A percentile compares a stretch with the other conserved stretches of the same genome.
These are phyloP conservation scores for Penicillium thymicola DNA, from an alignment of 2,329 filamentous ascomycete species.

Conservation along the genomic window DNA sequence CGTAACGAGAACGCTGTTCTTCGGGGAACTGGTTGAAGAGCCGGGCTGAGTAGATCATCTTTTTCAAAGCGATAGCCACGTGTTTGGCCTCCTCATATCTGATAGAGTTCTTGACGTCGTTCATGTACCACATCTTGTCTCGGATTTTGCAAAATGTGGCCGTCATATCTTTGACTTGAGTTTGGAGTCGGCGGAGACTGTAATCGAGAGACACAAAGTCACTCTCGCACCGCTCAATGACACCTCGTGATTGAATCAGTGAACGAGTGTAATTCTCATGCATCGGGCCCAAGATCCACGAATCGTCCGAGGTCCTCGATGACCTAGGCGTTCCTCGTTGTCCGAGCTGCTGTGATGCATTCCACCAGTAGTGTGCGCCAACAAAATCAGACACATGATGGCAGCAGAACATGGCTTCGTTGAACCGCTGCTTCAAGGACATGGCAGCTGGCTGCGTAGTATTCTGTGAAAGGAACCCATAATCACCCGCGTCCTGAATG, in stretches of 20 bases:
- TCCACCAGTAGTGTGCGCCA: constrained; percentile 80
- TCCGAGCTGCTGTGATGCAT: constrained; percentile 71
- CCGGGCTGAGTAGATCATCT: constrained; percentile 65
- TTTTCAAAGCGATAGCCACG: constrained; percentile 81
- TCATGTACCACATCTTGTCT: constrained; percentile 99
- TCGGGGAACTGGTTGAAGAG: constrained; percentile 25
- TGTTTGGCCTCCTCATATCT: constrained; percentile 84
- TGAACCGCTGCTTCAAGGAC: constrained; percentile 42
- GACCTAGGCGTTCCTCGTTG: constrained; percentile 56
- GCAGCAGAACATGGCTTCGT: constrained; percentile 72
- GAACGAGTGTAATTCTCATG: constrained; percentile 53
- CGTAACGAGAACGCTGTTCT: constrained; percentile 39
- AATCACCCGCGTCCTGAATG: constrained; percentile 59
- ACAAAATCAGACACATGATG: constrained; percentile 78
- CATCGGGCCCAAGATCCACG: constrained; percentile 68
- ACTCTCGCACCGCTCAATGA: constrained; percentile 38
- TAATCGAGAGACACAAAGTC: constrained; percentile 75
- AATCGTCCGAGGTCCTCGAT: constrained; percentile 57
- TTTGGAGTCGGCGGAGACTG: constrained; percentile 73
- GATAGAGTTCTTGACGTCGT: constrained; percentile 85
- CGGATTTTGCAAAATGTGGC: constrained; percentile 69
- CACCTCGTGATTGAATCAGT: constrained; percentile 29
- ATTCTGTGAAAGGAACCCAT: constrained; percentile 6
- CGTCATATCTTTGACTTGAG: constrained; percentile 71
- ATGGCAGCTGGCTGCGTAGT: constrained; percentile 6